Conservation (phyloP, 2,329 filamentous ascomycete species). For the Curvularia lunata region DNA sequence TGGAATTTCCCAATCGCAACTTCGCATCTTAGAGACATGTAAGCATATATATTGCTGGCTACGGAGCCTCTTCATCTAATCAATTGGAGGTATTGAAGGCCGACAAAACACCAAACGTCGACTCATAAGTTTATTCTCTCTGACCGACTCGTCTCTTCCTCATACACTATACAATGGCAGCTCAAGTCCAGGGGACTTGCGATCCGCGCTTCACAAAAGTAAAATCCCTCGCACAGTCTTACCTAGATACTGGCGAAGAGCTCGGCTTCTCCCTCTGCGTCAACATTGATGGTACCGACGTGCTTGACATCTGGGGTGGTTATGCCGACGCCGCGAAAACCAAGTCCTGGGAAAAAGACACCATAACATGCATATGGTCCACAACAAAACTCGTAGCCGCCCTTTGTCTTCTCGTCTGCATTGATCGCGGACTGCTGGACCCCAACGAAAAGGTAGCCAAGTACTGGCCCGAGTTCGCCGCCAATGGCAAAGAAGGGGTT, state of each 20-base stretch:
- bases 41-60: not conserved
- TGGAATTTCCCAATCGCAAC: not conserved
- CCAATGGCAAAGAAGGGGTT: slow-evolving; percentile 24
- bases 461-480: slow-evolving; percentile 32
- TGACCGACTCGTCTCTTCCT: not conserved
- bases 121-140: not conserved
- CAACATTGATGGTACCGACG: slow-evolving; percentile 25
- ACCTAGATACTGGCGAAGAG: slow-evolving; percentile 20
- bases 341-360: slow-evolving; percentile 22
- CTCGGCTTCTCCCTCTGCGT: slow-evolving; percentile 26
- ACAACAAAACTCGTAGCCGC: slow-evolving; percentile 22
- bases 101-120: not conserved
- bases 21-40: not conserved
- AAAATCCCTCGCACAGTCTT: slow-evolving; percentile 16
- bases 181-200: slow-evolving; percentile 21
- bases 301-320: slow-evolving; percentile 31
- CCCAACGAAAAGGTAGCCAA: slow-evolving; percentile 24
- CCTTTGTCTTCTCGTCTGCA: slow-evolving; percentile 21
- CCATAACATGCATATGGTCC: slow-evolving; percentile 28
- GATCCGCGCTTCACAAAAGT: slow-evolving; percentile 23
- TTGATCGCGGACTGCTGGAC: slow-evolving; percentile 23
- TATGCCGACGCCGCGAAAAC: slow-evolving; percentile 18
- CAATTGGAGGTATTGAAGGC: not conserved
- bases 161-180: not conserved
- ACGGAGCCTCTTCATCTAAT: not conserved